Conservation (phyloP, 441 rosid genomes). For the Viola pubescens region DNA sequence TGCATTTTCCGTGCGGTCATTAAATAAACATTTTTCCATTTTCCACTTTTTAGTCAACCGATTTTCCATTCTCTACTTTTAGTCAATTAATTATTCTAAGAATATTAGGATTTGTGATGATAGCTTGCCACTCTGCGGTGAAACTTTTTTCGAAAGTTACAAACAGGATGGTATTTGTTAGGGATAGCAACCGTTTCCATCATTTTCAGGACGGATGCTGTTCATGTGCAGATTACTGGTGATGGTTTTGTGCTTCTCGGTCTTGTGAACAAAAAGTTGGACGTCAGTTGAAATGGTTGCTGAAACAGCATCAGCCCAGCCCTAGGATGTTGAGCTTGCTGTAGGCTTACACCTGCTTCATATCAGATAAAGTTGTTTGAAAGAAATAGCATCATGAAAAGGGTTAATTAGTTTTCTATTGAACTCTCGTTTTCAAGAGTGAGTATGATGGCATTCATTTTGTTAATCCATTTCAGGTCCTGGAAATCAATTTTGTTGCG, state of each 20-base stretch:
- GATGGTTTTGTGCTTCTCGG: conserved; percentile 13
- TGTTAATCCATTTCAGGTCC: no score
- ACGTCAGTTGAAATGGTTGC: not conserved
- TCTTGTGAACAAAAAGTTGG: no score
- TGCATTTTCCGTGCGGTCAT: not conserved
- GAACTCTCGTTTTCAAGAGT: no score
- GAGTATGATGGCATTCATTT: no score
- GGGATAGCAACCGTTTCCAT: conserved; percentile 74
- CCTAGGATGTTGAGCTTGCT: not conserved
- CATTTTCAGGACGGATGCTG: conserved; percentile 57
- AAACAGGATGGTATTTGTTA: conserved; percentile 47
- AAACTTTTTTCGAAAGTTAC: conserved; percentile 57
- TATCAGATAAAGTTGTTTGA: no score
- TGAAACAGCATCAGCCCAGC: not conserved
- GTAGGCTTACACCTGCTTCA: not conserved
- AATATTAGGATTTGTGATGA: conserved; percentile 82
- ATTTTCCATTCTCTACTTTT: no score
- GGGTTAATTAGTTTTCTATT: no score
- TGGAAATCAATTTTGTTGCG: no score
- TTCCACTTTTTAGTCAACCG: no score
- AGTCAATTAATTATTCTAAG: conserved; percentile 17
- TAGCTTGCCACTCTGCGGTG: conserved; percentile 63
- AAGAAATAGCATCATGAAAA: no score
- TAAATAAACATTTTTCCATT: not conserved
- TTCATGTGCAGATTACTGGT: conserved; percentile 72